Percentiles rank a stretch among this genome's conserved stretches.
Conservation (phyloP, 805 yeast species). For the Hermanozyma aechmeae region DNA sequence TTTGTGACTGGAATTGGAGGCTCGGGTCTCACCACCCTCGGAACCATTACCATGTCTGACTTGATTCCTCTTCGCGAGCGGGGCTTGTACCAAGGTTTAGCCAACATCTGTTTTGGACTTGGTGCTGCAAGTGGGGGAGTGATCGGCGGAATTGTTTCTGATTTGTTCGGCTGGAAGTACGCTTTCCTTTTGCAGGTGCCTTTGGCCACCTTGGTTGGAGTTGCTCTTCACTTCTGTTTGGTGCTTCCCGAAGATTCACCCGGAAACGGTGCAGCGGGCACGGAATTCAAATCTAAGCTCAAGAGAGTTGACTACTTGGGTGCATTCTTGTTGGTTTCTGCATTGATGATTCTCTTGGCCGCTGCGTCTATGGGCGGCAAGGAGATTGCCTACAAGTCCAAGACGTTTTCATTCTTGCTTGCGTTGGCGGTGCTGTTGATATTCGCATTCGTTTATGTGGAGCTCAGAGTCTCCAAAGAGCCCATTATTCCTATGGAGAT, state of each 20-base stretch:
- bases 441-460: conserved; percentile 41
- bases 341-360: conserved; percentile 50
- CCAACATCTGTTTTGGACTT: conserved; percentile 64
- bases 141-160: conserved; percentile 47
- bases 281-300: conserved; percentile 38
- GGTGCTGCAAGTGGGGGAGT: conserved; percentile 48
- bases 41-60: conserved; percentile 71
- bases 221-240: conserved; percentile 28
- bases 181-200: conserved; percentile 34
- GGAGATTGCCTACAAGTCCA: conserved; percentile 38
- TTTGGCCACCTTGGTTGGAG: conserved; percentile 31
- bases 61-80: conserved; percentile 67
- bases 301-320: conserved; percentile 33
- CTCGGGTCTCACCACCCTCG: conserved; percentile 73
- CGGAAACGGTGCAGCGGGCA: conserved; percentile 43
- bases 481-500: conserved; percentile 63
- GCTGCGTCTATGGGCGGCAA: conserved; percentile 63
- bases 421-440: conserved; percentile 24
- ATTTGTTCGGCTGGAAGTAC: conserved; percentile 42
- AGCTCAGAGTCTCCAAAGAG: conserved; percentile 42
- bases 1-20: conserved; percentile 84
- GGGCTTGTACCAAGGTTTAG: conserved; percentile 77
- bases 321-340: conserved; percentile 37
- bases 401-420: conserved; percentile 26
- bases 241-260: conserved; percentile 46